Conservation (phyloP, 2,329 filamentous ascomycete genomes). For the Verticillium longisporum region DNA sequence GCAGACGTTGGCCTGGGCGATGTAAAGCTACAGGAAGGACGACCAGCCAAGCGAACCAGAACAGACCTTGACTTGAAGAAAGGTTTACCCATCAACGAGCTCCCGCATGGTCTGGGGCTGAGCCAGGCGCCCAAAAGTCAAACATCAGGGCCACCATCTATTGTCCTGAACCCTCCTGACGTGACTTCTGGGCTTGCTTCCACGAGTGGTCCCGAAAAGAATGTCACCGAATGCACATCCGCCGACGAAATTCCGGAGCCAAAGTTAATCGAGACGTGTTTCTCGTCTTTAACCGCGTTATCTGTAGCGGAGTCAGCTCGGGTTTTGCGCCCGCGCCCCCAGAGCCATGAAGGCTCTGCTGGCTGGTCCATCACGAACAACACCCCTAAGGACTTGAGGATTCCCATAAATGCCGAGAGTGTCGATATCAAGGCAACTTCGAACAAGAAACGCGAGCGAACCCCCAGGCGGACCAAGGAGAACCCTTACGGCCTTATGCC, state of each 20-base stretch:
- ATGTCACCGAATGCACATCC: neutral
- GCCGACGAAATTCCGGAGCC: neutral
- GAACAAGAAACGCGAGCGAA: constrained; percentile 14
- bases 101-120: constrained; percentile 12
- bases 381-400: neutral
- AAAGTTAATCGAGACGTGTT: neutral
- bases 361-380: neutral
- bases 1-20: neutral
- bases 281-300: too few species aligned
- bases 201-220: neutral
- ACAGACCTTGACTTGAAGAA: neutral
- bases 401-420: neutral
- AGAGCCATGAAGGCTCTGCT: neutral
- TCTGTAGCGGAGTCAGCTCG: too few species aligned
- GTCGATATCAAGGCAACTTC: neutral
- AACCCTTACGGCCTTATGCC: constrained; percentile 45
- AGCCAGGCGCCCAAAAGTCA: neutral
- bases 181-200: neutral
- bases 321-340: neutral
- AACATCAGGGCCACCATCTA: neutral
- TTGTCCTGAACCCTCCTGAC: neutral
- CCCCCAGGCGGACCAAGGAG: constrained; percentile 20
- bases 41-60: neutral
- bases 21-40: neutral
- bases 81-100: neutral